Evolutionary conservation across 2,329 filamentous ascomycete genomes (phyloP).

Genomic region (Colletotrichum truncatum): DNA sequence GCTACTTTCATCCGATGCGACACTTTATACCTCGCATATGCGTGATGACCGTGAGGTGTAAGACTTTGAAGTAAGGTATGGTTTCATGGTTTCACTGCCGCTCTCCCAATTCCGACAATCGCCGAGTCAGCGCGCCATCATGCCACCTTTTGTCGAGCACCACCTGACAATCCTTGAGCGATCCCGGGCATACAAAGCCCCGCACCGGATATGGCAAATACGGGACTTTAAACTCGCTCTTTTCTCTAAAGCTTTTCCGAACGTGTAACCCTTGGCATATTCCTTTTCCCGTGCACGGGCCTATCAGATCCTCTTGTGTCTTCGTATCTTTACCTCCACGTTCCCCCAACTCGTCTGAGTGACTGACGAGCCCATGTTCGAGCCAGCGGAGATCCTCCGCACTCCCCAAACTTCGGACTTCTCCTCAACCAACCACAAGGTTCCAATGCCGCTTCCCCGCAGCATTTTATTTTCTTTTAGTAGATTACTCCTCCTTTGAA

Average conservation of each 20-base stretch:
- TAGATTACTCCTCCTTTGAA: neutral
- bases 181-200: neutral
- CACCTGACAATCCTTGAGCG: no score
- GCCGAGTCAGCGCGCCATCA: neutral
- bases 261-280: neutral
- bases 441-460: constrained; percentile 20
- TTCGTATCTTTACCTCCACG: neutral
- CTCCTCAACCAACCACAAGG: neutral
- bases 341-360: neutral
- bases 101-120: neutral
- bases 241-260: neutral
- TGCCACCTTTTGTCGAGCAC: no score
- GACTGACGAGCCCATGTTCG: neutral
- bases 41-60: no score
- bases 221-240: neutral
- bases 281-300: neutral
- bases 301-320: constrained; percentile 37
- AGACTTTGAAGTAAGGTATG: no score
- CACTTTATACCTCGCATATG: no score
- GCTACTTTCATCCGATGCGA: no score
- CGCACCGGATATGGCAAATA: neutral
- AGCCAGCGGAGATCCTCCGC: constrained; percentile 19
- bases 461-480: neutral
- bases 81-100: no score
- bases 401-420: neutral